Evolutionary conservation across 164 flowering plant genomes (phyloP).

Genomic region (Vitis amurensis): DNA sequence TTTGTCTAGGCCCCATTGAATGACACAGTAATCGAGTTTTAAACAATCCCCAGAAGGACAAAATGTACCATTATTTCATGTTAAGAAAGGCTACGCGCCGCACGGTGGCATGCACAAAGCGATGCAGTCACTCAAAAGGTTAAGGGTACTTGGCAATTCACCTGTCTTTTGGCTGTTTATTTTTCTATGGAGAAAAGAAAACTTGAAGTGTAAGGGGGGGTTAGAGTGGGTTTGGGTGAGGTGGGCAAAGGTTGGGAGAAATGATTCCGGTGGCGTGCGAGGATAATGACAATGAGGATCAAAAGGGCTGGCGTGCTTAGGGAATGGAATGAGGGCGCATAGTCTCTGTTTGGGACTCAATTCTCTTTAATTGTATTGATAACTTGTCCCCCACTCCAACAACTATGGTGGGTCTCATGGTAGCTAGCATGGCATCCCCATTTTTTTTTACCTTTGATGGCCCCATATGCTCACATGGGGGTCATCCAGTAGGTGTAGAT

Average conservation of each 20-base stretch:
- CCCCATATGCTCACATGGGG: neutral
- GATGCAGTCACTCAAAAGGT: no score
- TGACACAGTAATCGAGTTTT: no score
- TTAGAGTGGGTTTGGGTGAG: neutral
- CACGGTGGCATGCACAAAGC: no score
- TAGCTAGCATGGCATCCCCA: conserved; percentile 7
- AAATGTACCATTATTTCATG: no score
- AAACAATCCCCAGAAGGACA: no score
- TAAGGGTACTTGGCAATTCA: no score
- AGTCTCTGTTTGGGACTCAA: conserved; percentile 1
- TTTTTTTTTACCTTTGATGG: conserved; percentile 1
- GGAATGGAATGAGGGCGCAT: conserved; percentile 5
- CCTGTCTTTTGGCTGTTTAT: neutral
- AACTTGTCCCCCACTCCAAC: conserved; percentile 29
- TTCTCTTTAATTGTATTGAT: conserved; percentile 14
- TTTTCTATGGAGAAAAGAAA: neutral
- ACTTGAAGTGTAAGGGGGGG: neutral
- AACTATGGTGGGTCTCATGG: conserved; percentile 24
- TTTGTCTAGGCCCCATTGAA: no score
- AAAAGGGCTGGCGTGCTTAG: conserved; percentile 28
- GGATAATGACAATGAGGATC: conserved; percentile 19
- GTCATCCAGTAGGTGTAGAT: neutral
- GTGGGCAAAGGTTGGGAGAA: conserved; percentile 15
- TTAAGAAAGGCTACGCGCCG: no score
- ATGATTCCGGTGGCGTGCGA: conserved; percentile 23